Base-by-base conservation (phyloP, 768 basidiomycete species). In the Mycena metata region DNA sequence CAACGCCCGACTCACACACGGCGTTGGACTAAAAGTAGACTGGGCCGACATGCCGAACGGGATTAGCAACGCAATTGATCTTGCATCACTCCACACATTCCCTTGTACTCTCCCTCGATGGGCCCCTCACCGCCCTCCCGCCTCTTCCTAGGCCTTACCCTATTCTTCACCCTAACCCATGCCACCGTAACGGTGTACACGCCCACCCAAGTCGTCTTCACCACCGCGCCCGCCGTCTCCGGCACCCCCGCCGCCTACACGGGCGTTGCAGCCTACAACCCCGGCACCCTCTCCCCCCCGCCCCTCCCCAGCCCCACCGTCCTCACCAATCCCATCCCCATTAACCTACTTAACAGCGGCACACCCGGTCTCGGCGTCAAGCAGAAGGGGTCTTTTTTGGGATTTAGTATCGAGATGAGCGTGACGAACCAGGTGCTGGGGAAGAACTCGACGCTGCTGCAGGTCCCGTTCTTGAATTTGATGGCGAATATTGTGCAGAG, bases 381-480 rank as follows among this genome's bases (percentile, higher is more conserved):
- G 12, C 81, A 82, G 60, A 75, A 73, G 39, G 84, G 82, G 45
- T 73, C 76, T 2, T 85, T 85, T 64, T 76, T 89, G 57, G 90
- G 90, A 0, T 91, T 90, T 69, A 86, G 84, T 1, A 81, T 91
- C 43, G 90, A 91, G 77, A 83, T 90, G 80, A 88, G 86, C 17
- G 87, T 91, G 5, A 83, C 84, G 3, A 85, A 86, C 66, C 85
- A 86, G 78, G 79, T 60, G 87, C 86, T 88, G 67, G 87, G 87
- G 24, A 83, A 78, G 51, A 87, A 88, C 63, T 79, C 85, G 84
- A 84, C 39, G 57, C 77, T 83, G 24, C 72, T 89, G 16, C 83
- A 86, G 51, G 85, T 90, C 43, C 85, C 89, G 0, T 93, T 94
- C 80, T 85, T 94, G n/a, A 95, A 95, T 75, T 82, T 94, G 35